A percentile compares a stretch with the other conserved stretches of the same genome.
phyloP scores from a whole-genome alignment of 768 basidiomycete genomes.

The Kondoa subrosea region DNA sequence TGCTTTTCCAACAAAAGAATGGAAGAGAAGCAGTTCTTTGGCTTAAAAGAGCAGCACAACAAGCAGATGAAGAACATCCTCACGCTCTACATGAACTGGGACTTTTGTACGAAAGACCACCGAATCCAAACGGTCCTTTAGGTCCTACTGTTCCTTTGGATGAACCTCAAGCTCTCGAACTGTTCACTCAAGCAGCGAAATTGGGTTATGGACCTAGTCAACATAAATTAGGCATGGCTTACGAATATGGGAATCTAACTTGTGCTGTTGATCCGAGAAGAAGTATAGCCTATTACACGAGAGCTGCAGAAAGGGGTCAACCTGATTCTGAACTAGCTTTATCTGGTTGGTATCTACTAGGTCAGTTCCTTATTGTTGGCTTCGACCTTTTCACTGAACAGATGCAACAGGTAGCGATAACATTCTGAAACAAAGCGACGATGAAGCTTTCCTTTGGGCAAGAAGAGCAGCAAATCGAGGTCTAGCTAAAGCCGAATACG shows the following conservation, averaged over 20 bases:
- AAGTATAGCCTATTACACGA: slow-evolving; percentile 97
- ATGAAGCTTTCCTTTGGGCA: slow-evolving; percentile 98
- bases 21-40: slow-evolving; percentile 82
- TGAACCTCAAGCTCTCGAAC: slow-evolving; percentile 59
- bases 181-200: slow-evolving; percentile 79
- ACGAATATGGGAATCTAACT: slow-evolving; percentile 72
- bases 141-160: slow-evolving; percentile 38
- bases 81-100: slow-evolving; percentile 50
- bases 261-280: slow-evolving; percentile 84
- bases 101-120: slow-evolving; percentile 46
- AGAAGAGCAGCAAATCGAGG: slow-evolving; percentile 91
- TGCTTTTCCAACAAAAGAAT: slow-evolving; percentile 65
- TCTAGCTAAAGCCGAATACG: slow-evolving; percentile 90
- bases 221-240: slow-evolving; percentile 86
- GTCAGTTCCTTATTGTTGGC: slow-evolving; percentile 6
- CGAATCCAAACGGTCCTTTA: slow-evolving; percentile 11
- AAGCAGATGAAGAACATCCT: slow-evolving; percentile 95
- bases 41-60: slow-evolving; percentile 84
- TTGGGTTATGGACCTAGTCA: slow-evolving; percentile 85
- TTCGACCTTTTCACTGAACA: not conserved
- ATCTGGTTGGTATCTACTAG: slow-evolving; percentile 93
- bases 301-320: slow-evolving; percentile 91
- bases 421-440: slow-evolving; percentile 90
- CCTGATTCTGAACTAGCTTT: slow-evolving; percentile 85
- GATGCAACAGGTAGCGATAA: slow-evolving; percentile 53